Evolutionary conservation across 495 filamentous ascomycete species (phyloP).

Genomic region (Delitschia confertaspora): DNA sequence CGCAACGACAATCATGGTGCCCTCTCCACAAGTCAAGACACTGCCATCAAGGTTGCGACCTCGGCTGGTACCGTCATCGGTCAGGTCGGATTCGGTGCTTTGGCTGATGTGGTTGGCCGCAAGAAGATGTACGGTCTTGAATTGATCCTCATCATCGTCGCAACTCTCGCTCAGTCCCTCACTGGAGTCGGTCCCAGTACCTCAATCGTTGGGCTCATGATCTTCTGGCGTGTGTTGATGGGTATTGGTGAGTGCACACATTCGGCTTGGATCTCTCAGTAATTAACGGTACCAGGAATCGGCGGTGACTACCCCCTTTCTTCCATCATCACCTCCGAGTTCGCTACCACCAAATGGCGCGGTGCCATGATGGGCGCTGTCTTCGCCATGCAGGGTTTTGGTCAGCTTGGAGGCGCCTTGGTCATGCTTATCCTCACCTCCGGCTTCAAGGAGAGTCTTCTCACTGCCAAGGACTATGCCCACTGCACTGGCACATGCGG

Average conservation of each 20-base stretch:
- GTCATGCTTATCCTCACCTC: slow-evolving; percentile 61
- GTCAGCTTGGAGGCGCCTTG: slow-evolving; percentile 62
- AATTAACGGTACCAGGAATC: slow-evolving; percentile 45
- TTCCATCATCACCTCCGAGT: slow-evolving; percentile 76
- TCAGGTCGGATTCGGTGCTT: slow-evolving; percentile 70
- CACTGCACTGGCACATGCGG: slow-evolving; percentile 57
- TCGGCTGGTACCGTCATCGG: slow-evolving; percentile 79
- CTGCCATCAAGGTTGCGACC: slow-evolving; percentile 82
- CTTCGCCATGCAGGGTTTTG: slow-evolving; percentile 77
- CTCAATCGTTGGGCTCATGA: slow-evolving; percentile 63
- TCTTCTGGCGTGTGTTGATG: slow-evolving; percentile 88
- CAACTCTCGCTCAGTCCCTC: slow-evolving; percentile 69
- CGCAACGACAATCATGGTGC: slow-evolving; percentile 43
- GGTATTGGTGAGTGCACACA: slow-evolving; percentile 33
- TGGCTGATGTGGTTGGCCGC: slow-evolving; percentile 71
- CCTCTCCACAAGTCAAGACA: slow-evolving; percentile 54
- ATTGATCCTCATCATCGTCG: slow-evolving; percentile 78
- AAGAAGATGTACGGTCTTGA: slow-evolving; percentile 85
- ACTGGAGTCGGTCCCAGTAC: slow-evolving; percentile 58
- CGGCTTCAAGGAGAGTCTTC: slow-evolving; percentile 63
- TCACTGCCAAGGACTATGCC: slow-evolving; percentile 38
- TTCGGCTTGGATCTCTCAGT: too few relatives aligned
- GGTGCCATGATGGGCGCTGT: slow-evolving; percentile 86
- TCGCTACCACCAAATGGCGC: slow-evolving; percentile 75
- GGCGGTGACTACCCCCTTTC: slow-evolving; percentile 83